A percentile compares a stretch with the other conserved stretches of the same genome.
Conservation (phyloP, 75 land plant genomes). For the Picea glauca region DNA sequence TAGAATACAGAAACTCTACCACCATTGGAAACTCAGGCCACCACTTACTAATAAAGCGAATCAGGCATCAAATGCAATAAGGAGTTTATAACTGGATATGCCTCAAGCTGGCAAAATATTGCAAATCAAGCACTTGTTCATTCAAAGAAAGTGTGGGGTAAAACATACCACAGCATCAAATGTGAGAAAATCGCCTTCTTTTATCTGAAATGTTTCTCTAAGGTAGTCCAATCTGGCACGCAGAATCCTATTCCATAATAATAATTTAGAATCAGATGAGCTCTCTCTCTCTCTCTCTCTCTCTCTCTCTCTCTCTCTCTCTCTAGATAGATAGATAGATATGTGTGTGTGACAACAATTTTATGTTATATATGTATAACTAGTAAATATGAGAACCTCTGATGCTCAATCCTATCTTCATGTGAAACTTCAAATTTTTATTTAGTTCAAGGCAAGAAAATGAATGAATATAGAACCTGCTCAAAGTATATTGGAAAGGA, state of each 20-base stretch:
- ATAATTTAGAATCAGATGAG: background rate
- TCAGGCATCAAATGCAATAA: background rate
- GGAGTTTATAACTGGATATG: background rate
- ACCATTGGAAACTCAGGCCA: too few species aligned
- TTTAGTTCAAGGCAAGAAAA: constrained; percentile 6
- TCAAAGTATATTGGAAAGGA: constrained; percentile 95
- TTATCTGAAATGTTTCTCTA: constrained; percentile 94
- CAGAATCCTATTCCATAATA: constrained; percentile 58
- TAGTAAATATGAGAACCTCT: background rate
- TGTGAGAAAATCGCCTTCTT: constrained; percentile 94
- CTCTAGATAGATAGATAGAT: background rate
- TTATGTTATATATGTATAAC: background rate
- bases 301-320: too few species aligned
- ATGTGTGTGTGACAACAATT: background rate
- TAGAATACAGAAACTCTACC: too few species aligned
- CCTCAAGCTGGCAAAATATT: too few species aligned
- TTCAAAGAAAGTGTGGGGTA: too few species aligned
- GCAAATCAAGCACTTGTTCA: too few species aligned
- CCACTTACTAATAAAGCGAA: background rate
- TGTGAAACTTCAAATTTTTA: background rate
- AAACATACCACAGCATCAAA: constrained; percentile 97
- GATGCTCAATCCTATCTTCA: background rate
- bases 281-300: too few species aligned
- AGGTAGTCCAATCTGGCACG: constrained; percentile 89
- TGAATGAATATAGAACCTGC: constrained; percentile 54